Conservation (phyloP, 139 green algal species). For the Chlorella sp. region DNA sequence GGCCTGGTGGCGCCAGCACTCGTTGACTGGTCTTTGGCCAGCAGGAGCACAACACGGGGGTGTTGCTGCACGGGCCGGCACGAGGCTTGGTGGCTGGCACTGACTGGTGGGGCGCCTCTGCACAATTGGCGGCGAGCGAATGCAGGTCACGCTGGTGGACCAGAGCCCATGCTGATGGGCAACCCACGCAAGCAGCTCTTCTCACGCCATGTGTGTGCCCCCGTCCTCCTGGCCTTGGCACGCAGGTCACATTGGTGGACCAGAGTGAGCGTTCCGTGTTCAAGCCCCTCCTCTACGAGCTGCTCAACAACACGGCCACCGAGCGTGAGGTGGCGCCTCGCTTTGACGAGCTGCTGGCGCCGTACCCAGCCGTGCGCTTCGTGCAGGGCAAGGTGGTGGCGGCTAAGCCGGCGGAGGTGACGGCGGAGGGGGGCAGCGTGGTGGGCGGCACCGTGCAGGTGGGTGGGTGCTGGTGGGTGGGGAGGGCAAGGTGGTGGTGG, state of each 20-base stretch:
- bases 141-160: slow-evolving; percentile 93
- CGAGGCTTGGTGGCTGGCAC: too few species aligned
- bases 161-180: too few species aligned
- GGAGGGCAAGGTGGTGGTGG: not conserved
- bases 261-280: slow-evolving; percentile 92
- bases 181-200: too few species aligned
- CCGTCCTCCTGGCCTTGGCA: not conserved
- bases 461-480: too few species aligned
- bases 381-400: slow-evolving; percentile 30
- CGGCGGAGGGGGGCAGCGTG: slow-evolving; percentile 14
- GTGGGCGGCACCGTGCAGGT: slow-evolving; percentile 44
- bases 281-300: slow-evolving; percentile 99
- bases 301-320: slow-evolving; percentile 70
- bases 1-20: too few species aligned
- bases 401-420: not conserved
- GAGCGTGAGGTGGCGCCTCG: slow-evolving; percentile 84
- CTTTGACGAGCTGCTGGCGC: slow-evolving; percentile 80
- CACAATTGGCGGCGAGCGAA: too few species aligned
- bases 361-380: slow-evolving; percentile 80
- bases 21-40: too few species aligned
- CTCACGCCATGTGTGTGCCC: too few species aligned
- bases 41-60: too few species aligned
- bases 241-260: slow-evolving; percentile 90
- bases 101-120: too few species aligned
- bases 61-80: too few species aligned